These are phyloP conservation scores for Citrullus colocynthis DNA, from an alignment of 306 rosid species.

Conservation along the genomic window DNA sequence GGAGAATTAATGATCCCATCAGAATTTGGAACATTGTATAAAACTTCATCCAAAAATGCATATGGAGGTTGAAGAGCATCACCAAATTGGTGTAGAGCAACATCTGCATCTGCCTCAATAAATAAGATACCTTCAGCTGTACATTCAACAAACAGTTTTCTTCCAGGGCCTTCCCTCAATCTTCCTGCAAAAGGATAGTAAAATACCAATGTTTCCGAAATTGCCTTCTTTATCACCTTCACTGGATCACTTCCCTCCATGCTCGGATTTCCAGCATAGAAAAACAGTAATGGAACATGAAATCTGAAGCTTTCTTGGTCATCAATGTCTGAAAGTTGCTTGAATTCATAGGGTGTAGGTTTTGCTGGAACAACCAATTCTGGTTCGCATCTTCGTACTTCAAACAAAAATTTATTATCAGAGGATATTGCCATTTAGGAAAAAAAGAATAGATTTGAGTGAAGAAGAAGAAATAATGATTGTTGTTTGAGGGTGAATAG, in stretches of 20 bases:
- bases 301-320: background rate
- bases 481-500: background rate
- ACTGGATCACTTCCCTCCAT: background rate
- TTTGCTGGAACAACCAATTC: too few relatives aligned
- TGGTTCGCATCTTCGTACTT: background rate
- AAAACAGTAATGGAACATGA: background rate
- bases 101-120: constrained; percentile 8
- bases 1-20: constrained; percentile 5
- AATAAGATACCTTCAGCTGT: constrained; percentile 16
- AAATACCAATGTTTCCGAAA: background rate
- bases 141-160: constrained; percentile 15
- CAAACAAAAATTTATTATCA: background rate
- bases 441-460: background rate
- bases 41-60: constrained; percentile 8
- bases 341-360: background rate
- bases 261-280: too few relatives aligned
- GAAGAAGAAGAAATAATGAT: background rate
- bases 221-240: background rate
- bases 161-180: background rate
- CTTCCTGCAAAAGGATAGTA: background rate
- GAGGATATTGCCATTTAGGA: background rate
- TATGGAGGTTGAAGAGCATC: background rate
- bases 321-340: background rate
- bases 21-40: constrained; percentile 1
- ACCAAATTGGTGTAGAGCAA: background rate